phyloP scores from a whole-genome alignment of 352 stramenopile species.

The Phytophthora litchii region DNA sequence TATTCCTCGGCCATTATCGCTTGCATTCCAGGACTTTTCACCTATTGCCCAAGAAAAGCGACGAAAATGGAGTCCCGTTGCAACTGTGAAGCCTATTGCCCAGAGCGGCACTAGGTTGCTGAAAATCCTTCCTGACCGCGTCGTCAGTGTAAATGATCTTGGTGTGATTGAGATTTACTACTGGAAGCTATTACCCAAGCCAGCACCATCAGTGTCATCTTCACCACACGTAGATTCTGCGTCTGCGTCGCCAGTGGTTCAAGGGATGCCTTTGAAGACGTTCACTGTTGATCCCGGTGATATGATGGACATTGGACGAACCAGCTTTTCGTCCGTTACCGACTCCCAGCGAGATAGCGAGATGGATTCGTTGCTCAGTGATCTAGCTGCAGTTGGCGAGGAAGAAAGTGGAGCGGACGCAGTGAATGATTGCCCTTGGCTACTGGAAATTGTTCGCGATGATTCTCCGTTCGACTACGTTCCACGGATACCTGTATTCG shows the following conservation, averaged over 20 bases:
- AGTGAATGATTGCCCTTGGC: slow-evolving; percentile 59
- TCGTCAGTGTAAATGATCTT: slow-evolving; percentile 84
- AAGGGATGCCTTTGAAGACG: slow-evolving; percentile 21
- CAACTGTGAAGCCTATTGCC: slow-evolving; percentile 67
- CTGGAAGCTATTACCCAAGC: slow-evolving; percentile 80
- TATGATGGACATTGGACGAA: slow-evolving; percentile 9
- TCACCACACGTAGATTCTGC: slow-evolving; percentile 8
- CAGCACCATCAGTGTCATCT: slow-evolving; percentile 19
- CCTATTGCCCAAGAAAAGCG: slow-evolving; percentile 58
- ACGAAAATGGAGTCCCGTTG: slow-evolving; percentile 60
- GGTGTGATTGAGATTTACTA: slow-evolving; percentile 88
- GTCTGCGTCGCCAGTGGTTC: slow-evolving; percentile 13
- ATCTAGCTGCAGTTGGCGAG: slow-evolving; percentile 3
- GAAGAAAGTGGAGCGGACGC: slow-evolving; percentile 15
- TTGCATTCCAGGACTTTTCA: slow-evolving; percentile 70
- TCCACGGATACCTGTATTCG: slow-evolving; percentile 77
- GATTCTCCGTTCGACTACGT: slow-evolving; percentile 84
- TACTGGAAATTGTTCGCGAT: slow-evolving; percentile 71
- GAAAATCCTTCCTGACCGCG: slow-evolving; percentile 76
- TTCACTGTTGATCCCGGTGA: slow-evolving; percentile 21
- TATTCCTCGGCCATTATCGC: slow-evolving; percentile 57
- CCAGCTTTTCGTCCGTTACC: slow-evolving; percentile 19
- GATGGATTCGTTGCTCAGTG: slow-evolving; percentile 13
- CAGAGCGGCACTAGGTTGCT: slow-evolving; percentile 61
- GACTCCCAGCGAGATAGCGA: slow-evolving; percentile 24